A percentile compares a stretch with the other conserved stretches of the same genome.
phyloP scores from a whole-genome alignment of 441 rosid genomes.

The Adansonia gregorii region DNA sequence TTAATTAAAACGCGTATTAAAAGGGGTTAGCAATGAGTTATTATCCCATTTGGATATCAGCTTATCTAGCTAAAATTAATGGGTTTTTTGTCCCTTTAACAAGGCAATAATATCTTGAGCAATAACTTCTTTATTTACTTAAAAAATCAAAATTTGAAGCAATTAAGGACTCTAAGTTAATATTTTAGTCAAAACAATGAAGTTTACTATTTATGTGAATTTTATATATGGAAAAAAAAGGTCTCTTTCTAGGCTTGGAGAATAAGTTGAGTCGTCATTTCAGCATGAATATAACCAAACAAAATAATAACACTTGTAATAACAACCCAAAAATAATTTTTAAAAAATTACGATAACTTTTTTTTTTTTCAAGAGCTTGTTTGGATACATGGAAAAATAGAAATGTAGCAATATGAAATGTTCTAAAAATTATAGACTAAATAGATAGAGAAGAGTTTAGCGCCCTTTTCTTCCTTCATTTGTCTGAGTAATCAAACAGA shows the following conservation, averaged over 20 bases:
- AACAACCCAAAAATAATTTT: neutral
- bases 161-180: neutral
- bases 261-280: neutral
- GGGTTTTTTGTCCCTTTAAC: neutral
- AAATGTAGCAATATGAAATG: neutral
- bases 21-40: neutral
- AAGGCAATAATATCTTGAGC: constrained; percentile 13
- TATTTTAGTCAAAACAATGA: neutral
- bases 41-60: constrained; percentile 13
- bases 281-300: neutral
- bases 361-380: neutral
- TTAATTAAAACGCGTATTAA: constrained; percentile 16
- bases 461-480: constrained; percentile 19
- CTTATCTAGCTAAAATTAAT: constrained; percentile 20
- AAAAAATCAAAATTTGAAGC: neutral
- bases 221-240: neutral
- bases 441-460: neutral
- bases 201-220: neutral
- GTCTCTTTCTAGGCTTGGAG: constrained; percentile 2
- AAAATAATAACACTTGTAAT: neutral
- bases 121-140: constrained; percentile 7
- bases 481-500: constrained; percentile 27
- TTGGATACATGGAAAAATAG: constrained; percentile 24
- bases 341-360: neutral
- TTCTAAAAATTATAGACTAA: neutral